A percentile compares a stretch with the other conserved stretches of the same genome.
phyloP scores from a whole-genome alignment of 1,284 basidiomycete genomes.

The Xerocomus nothofagi region DNA sequence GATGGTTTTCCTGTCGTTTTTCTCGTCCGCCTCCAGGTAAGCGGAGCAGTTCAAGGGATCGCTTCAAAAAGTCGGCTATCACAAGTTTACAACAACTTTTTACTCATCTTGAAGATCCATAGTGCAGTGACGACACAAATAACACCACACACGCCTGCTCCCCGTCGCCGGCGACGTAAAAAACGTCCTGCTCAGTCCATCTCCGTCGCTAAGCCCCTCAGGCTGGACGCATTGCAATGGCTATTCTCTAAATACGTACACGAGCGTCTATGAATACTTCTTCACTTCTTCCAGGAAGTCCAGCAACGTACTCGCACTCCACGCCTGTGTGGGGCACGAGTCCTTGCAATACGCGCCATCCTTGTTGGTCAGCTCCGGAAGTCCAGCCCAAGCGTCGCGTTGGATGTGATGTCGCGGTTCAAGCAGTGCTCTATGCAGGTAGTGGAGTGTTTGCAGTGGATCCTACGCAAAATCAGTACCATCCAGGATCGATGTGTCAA shows the following conservation, averaged over 20 bases:
- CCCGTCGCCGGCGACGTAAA: neutral
- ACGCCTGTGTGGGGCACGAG: slow-evolving; percentile 90
- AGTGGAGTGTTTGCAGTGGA: slow-evolving; percentile 70
- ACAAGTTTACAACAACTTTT: slow-evolving; percentile 9
- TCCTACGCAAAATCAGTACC: slow-evolving; percentile 46
- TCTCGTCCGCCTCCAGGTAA: slow-evolving; percentile 19
- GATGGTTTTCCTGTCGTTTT: slow-evolving; percentile 8
- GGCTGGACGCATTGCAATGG: too few species aligned
- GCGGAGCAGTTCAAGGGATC: slow-evolving; percentile 12
- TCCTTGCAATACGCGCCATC: slow-evolving; percentile 81
- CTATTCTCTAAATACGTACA: slow-evolving; percentile 6
- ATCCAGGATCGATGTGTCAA: neutral
- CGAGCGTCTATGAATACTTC: slow-evolving; percentile 28
- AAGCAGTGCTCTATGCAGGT: slow-evolving; percentile 73
- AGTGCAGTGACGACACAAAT: slow-evolving; percentile 17
- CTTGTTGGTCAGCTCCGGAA: slow-evolving; percentile 89
- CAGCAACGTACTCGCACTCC: slow-evolving; percentile 86
- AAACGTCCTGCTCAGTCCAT: neutral
- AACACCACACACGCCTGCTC: slow-evolving; percentile 23
- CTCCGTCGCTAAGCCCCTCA: slow-evolving; percentile 6
- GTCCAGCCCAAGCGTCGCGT: slow-evolving; percentile 83
- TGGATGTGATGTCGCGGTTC: slow-evolving; percentile 72
- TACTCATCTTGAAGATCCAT: slow-evolving; percentile 11
- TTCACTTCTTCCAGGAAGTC: slow-evolving; percentile 81
- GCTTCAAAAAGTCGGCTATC: slow-evolving; percentile 17